Base-by-base conservation (phyloP, 2,329 filamentous ascomycete genomes). In the Fusarium pilosicola region DNA sequence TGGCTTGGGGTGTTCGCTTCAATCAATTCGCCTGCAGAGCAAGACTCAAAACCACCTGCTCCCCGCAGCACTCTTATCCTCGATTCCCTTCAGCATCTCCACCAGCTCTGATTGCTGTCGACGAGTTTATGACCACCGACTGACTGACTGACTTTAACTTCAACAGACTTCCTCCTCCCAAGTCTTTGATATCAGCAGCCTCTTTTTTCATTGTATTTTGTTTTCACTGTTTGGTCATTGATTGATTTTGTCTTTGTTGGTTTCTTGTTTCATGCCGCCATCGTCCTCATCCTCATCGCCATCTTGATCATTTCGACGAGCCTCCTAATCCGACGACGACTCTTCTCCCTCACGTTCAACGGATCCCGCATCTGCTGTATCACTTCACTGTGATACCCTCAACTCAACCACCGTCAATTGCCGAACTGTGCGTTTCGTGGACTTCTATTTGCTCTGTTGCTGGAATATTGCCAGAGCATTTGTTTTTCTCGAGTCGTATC, bases 381-480 rank as follows among this genome's bases (percentile, higher is more conserved):
- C 64, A 75, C 70, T 71, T 75, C 39, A 24, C 32, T 74, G 73
- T 75, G 65, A 74, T 71, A 70, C 67, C 41, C 15, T 46, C 36
- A 36, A 38, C 22, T 54, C 61, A 48, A 48, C 49, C 64, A 65
- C 46, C 57, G 41, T 49, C 70, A 73, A 70, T 76, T 74, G 67
- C 42, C 73, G 68, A 65, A 63, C 61, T 71, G 68, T 71, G 51
- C 74, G 45, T 8, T 26, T 71, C 74, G 75, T 70, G 68, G 60
- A 22, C n/a, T 18, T 45, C 18, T 10, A 30, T 42, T 54, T 74
- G 75, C 74, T 80, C 74, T 77, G 80, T 82, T 83, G 81, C 81
- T 83, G 81, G 80, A 83, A 83, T 81, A 83, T 81, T 81, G 81
- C 81, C 79, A 77, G 76, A 79, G 79, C 75, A 67, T 51, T 57